These are phyloP conservation scores for Trichophyton mentagrophytes DNA, from an alignment of 2,329 filamentous ascomycete species.

Conservation along the genomic window DNA sequence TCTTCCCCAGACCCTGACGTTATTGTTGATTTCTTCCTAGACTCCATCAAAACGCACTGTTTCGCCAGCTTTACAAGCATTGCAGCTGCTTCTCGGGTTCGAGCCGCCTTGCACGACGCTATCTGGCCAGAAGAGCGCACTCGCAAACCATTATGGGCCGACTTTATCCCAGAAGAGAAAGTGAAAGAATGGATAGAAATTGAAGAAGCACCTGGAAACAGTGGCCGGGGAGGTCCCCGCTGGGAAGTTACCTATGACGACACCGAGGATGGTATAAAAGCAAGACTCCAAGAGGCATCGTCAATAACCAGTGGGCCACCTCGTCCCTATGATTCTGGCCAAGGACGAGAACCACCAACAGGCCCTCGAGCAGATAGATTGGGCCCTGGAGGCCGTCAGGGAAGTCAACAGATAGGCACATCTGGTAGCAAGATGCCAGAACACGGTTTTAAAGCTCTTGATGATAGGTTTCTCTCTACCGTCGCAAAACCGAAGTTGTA, in stretches of 20 bases:
- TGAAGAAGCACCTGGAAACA: conserved; percentile 45
- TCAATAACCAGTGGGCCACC: not conserved
- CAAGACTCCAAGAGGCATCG: conserved; percentile 41
- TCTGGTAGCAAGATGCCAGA: conserved; percentile 14
- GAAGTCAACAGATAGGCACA: not conserved
- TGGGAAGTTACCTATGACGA: conserved; percentile 65
- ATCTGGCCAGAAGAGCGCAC: conserved; percentile 81
- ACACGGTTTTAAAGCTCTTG: conserved; percentile 43
- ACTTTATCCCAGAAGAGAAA: conserved; percentile 71
- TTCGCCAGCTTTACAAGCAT: conserved; percentile 60
- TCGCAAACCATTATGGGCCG: conserved; percentile 72
- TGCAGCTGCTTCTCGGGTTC: conserved; percentile 61
- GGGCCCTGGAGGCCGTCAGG: conserved; percentile 1
- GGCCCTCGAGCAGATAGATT: conserved; percentile 18
- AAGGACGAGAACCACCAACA: conserved; percentile 17
- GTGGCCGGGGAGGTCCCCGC: conserved; percentile 32
- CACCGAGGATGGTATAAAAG: conserved; percentile 44
- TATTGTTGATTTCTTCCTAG: conserved; percentile 62
- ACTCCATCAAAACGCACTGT: conserved; percentile 76
- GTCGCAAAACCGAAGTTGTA: conserved; percentile 52
- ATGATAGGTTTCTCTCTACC: conserved; percentile 49
- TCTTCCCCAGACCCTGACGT: conserved; percentile 41
- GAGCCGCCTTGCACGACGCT: conserved; percentile 59
- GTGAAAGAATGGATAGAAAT: conserved; percentile 60
- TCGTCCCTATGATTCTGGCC: conserved; percentile 2